A percentile compares a stretch with the other conserved stretches of the same genome.
These are phyloP conservation scores for Apiospora saccharicola DNA, from an alignment of 2,329 filamentous ascomycete genomes.

Conservation along the genomic window DNA sequence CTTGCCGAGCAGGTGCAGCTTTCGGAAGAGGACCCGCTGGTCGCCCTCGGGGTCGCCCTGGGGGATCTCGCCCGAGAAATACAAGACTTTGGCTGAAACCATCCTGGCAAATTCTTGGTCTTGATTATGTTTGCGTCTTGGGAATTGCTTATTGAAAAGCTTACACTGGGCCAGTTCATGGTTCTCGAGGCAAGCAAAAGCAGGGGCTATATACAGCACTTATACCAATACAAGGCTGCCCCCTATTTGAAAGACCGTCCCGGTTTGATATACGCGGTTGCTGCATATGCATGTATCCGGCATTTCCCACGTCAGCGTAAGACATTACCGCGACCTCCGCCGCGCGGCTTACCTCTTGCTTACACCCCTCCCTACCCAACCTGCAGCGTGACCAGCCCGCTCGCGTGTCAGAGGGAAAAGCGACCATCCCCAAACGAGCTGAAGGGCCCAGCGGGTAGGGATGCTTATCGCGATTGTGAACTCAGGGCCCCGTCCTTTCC, in stretches of 20 bases:
- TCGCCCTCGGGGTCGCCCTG: constrained; percentile 27
- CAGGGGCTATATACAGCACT: too few species aligned
- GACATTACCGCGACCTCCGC: background rate
- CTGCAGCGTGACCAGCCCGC: background rate
- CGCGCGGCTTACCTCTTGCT: background rate
- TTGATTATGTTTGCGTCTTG: too few species aligned
- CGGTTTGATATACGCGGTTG: background rate
- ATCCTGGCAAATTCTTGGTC: background rate
- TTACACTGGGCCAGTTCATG: background rate
- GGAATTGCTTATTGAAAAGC: background rate
- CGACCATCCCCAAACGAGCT: background rate
- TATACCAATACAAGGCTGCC: background rate
- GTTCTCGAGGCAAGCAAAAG: background rate
- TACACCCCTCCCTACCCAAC: background rate
- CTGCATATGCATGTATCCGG: background rate
- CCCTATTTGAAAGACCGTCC: background rate
- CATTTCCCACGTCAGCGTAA: background rate
- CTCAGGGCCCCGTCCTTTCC: background rate
- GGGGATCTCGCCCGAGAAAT: constrained; percentile 27
- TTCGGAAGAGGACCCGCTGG: constrained; percentile 18
- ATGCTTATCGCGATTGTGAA: background rate
- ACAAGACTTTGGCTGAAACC: constrained; percentile 24
- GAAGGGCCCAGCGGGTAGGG: background rate
- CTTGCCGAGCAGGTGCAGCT: constrained; percentile 11
- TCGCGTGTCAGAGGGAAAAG: background rate